Base-by-base conservation (phyloP, 2,329 filamentous ascomycete species). In the Cercospora zeina region DNA sequence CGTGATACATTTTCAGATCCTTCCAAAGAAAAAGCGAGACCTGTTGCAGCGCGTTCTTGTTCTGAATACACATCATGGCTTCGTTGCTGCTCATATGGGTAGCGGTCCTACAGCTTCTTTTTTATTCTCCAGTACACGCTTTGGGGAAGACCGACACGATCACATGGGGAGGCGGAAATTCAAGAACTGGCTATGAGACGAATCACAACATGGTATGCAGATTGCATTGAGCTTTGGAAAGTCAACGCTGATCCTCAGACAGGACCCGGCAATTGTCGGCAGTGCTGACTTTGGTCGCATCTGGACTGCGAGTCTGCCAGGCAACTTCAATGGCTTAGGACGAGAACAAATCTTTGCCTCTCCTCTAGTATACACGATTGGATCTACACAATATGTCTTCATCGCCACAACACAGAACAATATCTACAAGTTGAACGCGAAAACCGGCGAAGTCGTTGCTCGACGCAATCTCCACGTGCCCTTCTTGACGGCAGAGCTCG, bases 321-420 rank as follows among this genome's bases (percentile, higher is more conserved):
- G 59, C 24, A 58, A 58, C 47, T 62, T 62, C 36, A 51, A 42
- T 33, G 54, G 54, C 10, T 24, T 62, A 10, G 59, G 54, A 16
- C 31, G 24, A 39, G 59, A 62, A 30, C 59, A 62, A 33, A 51
- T 62, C 45, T 54, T 62, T 33, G 42, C 59, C 14, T 51, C 42
- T 19, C 59, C 59, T 16, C 47, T 62, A 45, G 59, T 62, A 9
- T 62, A 62, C 54, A 62, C 59, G 6, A 53, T 51, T 45, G 59
- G 54, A 11, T 45, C 50, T n/a, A 53, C 47, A 9, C 59, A 62
- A 36, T 62, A 58, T 36, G 59, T 62, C 47, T 62, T 42, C 33
- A 53, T 62, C 14, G 59, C 59, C n/a, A 62, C 59, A 3, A 62
- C 59, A 9, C 59, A 62, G 27, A 62, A 62, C 47, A 62, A 62